Base-by-base conservation (phyloP, 176 grass and related monocot species). In the Poa pratensis region DNA sequence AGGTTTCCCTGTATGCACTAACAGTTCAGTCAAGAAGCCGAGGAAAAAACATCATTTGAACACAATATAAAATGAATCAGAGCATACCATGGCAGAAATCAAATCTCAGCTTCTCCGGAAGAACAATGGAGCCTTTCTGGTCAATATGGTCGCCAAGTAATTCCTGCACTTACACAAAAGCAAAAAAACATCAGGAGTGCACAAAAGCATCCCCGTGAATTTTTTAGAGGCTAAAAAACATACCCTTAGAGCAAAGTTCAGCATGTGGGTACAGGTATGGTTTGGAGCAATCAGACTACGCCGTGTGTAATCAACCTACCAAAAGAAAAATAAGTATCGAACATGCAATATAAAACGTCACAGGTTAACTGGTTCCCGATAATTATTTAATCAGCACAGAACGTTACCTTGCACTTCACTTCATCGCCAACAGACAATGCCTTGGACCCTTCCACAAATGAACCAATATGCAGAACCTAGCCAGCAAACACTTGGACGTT, bases 111-210 rank as follows among this genome's bases (percentile, higher is more conserved):
- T 98, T 98, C 70, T 98, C 93, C 18, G 96, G 96, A 75, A 95
- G 93, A 87, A 98, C 96, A 79, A 94, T 98, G 51, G 96, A 98
- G 82, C 96, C 96, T 87, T 95, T 98, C 82, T 98, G 93, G 86
- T 94, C 91, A 88, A 98, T 80, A 92, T 95, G 93, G 85, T 90
- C 93, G 59, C 93, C 96, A 87, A 98, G 96, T 79, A 98, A 90
- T 91, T 95, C 91, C 93, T 98, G 79, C 51, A 87, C 30, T 81
- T 66, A 42, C 28, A 63, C 37, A 69, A 76, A 18, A 30, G 37
- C 6, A 9, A 58, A 62, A 78, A 84, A 46, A 14, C 37, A 51
- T 50, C 62, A 77, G 12, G 6, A 60, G 19, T 34, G 19, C 43
- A 65, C 57, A 75, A 75, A 17, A 77, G 35, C 18, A 23, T 37